phyloP scores from a whole-genome alignment of 768 basidiomycete species.

The Lactarius quietus region DNA sequence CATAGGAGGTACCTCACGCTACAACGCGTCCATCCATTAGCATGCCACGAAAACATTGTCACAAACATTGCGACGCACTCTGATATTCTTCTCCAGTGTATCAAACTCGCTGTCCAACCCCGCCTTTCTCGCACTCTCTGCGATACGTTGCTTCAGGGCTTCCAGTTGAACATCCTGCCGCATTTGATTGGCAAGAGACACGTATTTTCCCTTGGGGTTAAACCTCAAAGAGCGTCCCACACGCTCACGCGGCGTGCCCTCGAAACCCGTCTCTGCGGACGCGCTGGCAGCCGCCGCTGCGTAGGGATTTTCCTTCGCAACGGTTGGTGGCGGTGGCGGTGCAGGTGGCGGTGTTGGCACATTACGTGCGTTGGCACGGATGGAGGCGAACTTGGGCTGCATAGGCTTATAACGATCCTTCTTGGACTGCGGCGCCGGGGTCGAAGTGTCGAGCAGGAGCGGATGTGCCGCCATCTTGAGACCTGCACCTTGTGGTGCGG shows the following conservation, averaged over 20 bases:
- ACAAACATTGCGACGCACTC: conserved; percentile 47
- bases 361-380: conserved; percentile 85
- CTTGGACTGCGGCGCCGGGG: conserved; percentile 61
- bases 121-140: conserved; percentile 88
- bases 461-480: conserved; percentile 92
- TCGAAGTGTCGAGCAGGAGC: conserved; percentile 66
- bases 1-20: conserved; percentile 84
- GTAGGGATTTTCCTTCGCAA: conserved; percentile 70
- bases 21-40: conserved; percentile 12
- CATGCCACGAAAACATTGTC: not conserved
- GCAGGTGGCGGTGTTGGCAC: conserved; percentile 56
- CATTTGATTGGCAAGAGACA: conserved; percentile 66
- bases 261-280: conserved; percentile 61
- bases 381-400: conserved; percentile 98
- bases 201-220: conserved; percentile 90
- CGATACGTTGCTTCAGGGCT: conserved; percentile 87
- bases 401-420: conserved; percentile 96
- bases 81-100: conserved; percentile 84
- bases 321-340: conserved; percentile 35
- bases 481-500: conserved; percentile 74
- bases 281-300: conserved; percentile 45
- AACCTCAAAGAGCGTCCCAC: conserved; percentile 72
- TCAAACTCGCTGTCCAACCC: conserved; percentile 93
- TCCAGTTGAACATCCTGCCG: conserved; percentile 79
- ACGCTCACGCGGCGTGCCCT: conserved; percentile 71